Percentiles rank a stretch among this genome's conserved stretches.
phyloP scores from a whole-genome alignment of 2,329 filamentous ascomycete species.

The Fusarium floridanum region DNA sequence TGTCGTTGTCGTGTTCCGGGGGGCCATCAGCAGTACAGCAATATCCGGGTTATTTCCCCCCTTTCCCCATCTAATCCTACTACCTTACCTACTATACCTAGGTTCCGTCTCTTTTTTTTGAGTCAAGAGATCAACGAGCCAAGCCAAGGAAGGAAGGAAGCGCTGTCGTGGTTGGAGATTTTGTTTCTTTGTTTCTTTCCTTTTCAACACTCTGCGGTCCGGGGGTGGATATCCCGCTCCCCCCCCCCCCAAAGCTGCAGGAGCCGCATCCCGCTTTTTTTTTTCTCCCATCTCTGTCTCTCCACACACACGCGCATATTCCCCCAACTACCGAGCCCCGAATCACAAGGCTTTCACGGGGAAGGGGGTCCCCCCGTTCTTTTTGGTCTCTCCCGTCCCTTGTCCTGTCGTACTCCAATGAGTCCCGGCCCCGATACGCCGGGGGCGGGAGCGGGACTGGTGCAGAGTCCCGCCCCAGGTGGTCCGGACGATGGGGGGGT shows the following conservation, averaged over 20 bases:
- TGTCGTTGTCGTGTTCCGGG: not conserved
- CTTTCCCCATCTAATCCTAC: slow-evolving; percentile 10
- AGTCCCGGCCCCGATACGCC: slow-evolving; percentile 40
- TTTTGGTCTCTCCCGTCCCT: not conserved
- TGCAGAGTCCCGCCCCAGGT: slow-evolving; percentile 32
- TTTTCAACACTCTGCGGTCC: not conserved
- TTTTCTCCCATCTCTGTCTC: not conserved
- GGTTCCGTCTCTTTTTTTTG: not conserved
- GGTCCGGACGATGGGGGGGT: slow-evolving; percentile 19
- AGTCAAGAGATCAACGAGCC: slow-evolving; percentile 4
- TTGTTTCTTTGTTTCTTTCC: not conserved
- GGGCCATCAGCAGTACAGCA: not conserved
- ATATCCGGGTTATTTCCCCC: slow-evolving; percentile 30
- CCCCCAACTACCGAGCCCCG: slow-evolving; percentile 18
- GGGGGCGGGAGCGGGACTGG: slow-evolving; percentile 24
- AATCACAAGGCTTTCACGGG: slow-evolving; percentile 30
- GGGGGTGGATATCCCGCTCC: slow-evolving; percentile 29
- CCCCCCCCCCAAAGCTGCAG: not conserved
- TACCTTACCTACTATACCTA: slow-evolving; percentile 7
- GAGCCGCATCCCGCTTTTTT: slow-evolving; percentile 3
- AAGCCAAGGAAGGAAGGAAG: not conserved
- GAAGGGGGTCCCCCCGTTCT: not conserved
- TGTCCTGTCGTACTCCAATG: slow-evolving; percentile 29
- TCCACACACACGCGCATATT: slow-evolving; percentile 10
- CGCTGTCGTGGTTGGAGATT: not conserved